Evolutionary conservation across 2,329 filamentous ascomycete species (phyloP).

Genomic region (Penicillium occitanis): DNA sequence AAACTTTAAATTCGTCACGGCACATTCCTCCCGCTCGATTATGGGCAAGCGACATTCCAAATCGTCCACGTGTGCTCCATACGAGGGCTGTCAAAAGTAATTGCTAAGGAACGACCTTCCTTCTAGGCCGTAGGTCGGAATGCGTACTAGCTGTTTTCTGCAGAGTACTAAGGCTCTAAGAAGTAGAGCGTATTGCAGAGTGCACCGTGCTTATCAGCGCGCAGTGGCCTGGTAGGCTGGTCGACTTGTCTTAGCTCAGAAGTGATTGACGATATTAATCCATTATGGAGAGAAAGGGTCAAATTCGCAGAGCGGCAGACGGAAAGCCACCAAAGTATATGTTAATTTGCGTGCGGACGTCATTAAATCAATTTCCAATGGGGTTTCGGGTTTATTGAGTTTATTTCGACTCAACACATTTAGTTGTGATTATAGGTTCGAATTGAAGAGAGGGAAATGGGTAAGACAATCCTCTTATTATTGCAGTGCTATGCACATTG

Average conservation of each 20-base stretch:
- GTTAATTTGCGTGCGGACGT: background rate
- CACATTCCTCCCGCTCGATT: background rate
- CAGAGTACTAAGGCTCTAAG: background rate
- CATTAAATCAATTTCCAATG: background rate
- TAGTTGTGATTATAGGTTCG: background rate
- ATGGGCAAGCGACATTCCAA: background rate
- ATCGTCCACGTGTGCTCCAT: constrained; percentile 3
- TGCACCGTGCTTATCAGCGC: background rate
- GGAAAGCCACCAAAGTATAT: constrained; percentile 1
- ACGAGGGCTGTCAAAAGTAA: background rate
- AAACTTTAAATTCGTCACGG: background rate
- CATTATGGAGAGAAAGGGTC: background rate
- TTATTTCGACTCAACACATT: background rate
- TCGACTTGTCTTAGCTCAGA: background rate
- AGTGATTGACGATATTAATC: background rate
- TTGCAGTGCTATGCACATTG: background rate
- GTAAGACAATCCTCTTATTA: background rate
- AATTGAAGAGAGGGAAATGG: too few species aligned
- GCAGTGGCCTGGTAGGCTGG: background rate
- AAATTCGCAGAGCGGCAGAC: background rate
- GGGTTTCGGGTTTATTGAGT: background rate
- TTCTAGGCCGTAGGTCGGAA: background rate
- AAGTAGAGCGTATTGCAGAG: background rate
- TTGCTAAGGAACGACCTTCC: background rate
- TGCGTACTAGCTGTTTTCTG: background rate